Conservation (phyloP, 1,139 yeast species). For the Yarrowia galli region DNA sequence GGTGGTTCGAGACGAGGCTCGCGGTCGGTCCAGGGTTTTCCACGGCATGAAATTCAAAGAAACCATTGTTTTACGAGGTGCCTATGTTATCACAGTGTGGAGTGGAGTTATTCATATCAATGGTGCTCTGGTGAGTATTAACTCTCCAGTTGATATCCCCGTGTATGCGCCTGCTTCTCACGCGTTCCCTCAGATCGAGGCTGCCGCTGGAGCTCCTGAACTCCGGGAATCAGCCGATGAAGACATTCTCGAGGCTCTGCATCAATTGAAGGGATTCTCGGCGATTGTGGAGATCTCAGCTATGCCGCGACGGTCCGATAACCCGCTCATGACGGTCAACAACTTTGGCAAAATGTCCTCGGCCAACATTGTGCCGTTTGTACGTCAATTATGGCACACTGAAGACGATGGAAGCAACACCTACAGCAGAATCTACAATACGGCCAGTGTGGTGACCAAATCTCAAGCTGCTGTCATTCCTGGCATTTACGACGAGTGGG, state of each 20-base stretch:
- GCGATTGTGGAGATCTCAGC: constrained; percentile 30
- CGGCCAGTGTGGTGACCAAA: constrained; percentile 14
- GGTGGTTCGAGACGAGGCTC: constrained; percentile 22
- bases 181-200: constrained; percentile 26
- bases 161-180: constrained; percentile 30
- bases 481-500: constrained; percentile 14
- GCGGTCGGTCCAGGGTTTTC: constrained; percentile 11
- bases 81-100: constrained; percentile 27
- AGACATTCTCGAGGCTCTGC: constrained; percentile 4
- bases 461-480: constrained; percentile 22
- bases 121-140: constrained; percentile 12
- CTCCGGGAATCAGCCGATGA: constrained; percentile 1
- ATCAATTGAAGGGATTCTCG: constrained; percentile 10
- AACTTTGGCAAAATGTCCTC: constrained; percentile 25
- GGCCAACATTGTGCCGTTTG: constrained; percentile 26
- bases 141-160: constrained; percentile 20
- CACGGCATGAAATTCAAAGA: constrained; percentile 37
- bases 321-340: background rate
- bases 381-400: constrained; percentile 2
- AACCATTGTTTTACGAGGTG: constrained; percentile 24
- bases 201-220: constrained; percentile 33
- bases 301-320: constrained; percentile 12
- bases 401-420: constrained; percentile 1
- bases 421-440: constrained; percentile 28
- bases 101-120: constrained; percentile 24